These are phyloP conservation scores for Isochrysis galbana DNA, from an alignment of 78 protist genomes.

Conservation along the genomic window DNA sequence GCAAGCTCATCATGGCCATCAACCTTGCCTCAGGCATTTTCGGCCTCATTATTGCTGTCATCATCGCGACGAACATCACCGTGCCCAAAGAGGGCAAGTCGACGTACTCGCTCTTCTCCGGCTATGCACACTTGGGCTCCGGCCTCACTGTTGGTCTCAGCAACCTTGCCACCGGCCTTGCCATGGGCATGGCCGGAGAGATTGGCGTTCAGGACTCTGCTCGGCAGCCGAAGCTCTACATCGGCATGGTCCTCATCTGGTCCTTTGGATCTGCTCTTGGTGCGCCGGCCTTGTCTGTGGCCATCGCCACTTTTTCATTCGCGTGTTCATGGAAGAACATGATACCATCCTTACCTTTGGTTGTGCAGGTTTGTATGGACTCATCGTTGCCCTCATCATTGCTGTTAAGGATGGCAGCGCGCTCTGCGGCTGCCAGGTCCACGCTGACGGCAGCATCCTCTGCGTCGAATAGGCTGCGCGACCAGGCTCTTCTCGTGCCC, in stretches of 20 bases:
- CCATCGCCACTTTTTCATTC: too few relatives aligned
- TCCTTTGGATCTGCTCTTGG: not conserved
- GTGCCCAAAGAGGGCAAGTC: not conserved
- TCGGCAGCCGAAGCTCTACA: conserved; percentile 19
- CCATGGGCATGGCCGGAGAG: conserved; percentile 10
- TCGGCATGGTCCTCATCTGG: conserved; percentile 30
- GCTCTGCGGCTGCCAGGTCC: not conserved
- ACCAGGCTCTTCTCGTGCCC: too few relatives aligned
- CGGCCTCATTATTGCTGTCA: conserved; percentile 16
- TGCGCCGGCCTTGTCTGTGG: too few relatives aligned
- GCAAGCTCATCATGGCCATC: not conserved
- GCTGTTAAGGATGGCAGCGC: not conserved
- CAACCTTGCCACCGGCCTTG: conserved; percentile 15
- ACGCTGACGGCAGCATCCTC: not conserved
- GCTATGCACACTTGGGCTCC: conserved; percentile 25
- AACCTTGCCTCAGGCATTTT: not conserved
- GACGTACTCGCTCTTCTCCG: not conserved
- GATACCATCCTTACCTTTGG: too few relatives aligned
- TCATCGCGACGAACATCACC: not conserved
- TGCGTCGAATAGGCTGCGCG: too few relatives aligned
- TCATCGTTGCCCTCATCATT: conserved; percentile 21
- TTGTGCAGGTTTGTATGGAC: conserved; percentile 6
- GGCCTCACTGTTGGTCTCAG: conserved; percentile 13
- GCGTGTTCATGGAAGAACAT: too few relatives aligned
- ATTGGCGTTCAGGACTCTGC: not conserved